Evolutionary conservation across 345 rosid species (phyloP).

Genomic region (Gossypium mustelinum): DNA sequence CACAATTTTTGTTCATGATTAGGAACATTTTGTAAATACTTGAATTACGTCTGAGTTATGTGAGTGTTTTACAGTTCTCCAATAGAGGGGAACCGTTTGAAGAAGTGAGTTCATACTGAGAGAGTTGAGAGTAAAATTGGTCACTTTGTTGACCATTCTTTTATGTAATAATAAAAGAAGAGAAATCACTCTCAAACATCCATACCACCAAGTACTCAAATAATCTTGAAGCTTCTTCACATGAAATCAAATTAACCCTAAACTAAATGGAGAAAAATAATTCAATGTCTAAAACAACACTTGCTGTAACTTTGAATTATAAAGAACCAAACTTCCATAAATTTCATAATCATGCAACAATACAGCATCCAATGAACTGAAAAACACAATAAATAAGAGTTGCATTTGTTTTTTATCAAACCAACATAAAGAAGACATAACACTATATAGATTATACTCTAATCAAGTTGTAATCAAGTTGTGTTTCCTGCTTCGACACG

Average conservation of each 20-base stretch:
- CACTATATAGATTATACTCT: not conserved
- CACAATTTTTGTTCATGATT: too few species aligned
- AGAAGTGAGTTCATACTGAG: too few species aligned
- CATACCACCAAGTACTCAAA: too few species aligned
- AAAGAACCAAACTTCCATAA: constrained; percentile 7
- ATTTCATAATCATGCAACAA: constrained; percentile 12
- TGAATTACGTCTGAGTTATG: too few species aligned
- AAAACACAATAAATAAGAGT: not conserved
- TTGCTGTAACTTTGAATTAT: not conserved
- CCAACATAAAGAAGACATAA: not conserved
- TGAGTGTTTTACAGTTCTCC: too few species aligned
- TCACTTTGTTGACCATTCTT: not conserved
- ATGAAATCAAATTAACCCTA: not conserved
- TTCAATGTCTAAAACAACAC: not conserved
- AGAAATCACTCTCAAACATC: too few species aligned
- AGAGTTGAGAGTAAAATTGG: not conserved
- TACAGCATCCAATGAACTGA: not conserved
- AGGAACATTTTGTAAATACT: too few species aligned
- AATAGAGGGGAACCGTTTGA: too few species aligned
- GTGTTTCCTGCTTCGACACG: not conserved
- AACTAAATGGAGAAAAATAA: not conserved
- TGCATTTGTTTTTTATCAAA: not conserved
- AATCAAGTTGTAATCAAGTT: not conserved
- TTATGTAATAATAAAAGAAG: not conserved
- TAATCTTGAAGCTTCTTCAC: not conserved